A percentile compares a stretch with the other conserved stretches of the same genome.
Evolutionary conservation across 371 early-diverging fungal species (phyloP).

Genomic region (Spraguea lophii): DNA sequence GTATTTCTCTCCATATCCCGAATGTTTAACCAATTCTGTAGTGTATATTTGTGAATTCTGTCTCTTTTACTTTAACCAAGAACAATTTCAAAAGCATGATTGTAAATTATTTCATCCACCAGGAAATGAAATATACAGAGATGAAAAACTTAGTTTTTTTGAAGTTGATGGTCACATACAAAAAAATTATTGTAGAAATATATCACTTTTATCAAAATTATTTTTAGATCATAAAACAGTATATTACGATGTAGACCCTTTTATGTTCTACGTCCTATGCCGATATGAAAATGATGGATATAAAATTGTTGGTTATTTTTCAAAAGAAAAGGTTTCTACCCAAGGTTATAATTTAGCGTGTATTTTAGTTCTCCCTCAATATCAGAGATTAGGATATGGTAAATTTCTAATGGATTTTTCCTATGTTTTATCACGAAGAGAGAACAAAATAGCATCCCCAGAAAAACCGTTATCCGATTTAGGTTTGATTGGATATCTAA

Average conservation of each 20-base stretch:
- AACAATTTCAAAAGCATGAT: conserved; percentile 53
- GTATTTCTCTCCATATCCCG: conserved; percentile 92
- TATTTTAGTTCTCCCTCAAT: conserved; percentile 87
- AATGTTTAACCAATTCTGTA: conserved; percentile 62
- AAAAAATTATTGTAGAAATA: conserved; percentile 74
- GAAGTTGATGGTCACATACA: conserved; percentile 72
- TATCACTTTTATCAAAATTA: conserved; percentile 82
- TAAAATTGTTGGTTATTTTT: conserved; percentile 91
- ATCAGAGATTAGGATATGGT: conserved; percentile 91
- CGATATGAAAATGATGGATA: conserved; percentile 54
- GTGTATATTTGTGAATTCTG: conserved; percentile 88
- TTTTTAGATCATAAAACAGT: conserved; percentile 98
- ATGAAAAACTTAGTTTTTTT: conserved; percentile 64
- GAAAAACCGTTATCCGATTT: conserved; percentile 94
- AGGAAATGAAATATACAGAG: conserved; percentile 87
- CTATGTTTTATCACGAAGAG: conserved; percentile 79
- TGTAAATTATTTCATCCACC: conserved; percentile 72
- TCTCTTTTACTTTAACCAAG: conserved; percentile 64
- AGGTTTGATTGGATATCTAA: conserved; percentile 72
- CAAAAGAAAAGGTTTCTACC: conserved; percentile 81
- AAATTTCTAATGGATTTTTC: conserved; percentile 73
- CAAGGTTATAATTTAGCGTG: conserved; percentile 92
- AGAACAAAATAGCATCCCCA: conserved; percentile 76
- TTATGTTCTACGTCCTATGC: conserved; percentile 77
- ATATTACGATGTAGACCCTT: conserved; percentile 93